Evolutionary conservation across 2,329 filamentous ascomycete species (phyloP).

Genomic region (Colletotrichum spinosum): DNA sequence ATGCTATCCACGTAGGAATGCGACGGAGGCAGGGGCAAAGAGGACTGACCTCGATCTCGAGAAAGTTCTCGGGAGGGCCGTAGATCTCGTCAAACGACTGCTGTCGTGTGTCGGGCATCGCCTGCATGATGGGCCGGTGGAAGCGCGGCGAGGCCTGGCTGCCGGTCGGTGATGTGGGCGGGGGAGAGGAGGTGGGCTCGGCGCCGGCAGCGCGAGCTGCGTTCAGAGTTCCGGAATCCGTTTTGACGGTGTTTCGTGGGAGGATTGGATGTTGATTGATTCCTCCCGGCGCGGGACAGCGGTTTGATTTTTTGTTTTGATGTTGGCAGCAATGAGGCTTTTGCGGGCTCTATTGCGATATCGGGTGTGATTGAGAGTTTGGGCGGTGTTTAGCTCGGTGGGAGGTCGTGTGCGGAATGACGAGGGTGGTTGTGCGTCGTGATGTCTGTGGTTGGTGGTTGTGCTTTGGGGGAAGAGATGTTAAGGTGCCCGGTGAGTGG

Average conservation of each 20-base stretch:
- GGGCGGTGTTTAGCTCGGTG: too few relatives aligned
- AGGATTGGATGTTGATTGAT: not conserved
- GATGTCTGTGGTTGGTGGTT: too few relatives aligned
- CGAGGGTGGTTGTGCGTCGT: too few relatives aligned
- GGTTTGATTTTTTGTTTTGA: not conserved
- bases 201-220: constrained; percentile 47
- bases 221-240: constrained; percentile 55
- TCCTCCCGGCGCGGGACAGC: not conserved
- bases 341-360: not conserved
- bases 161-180: constrained; percentile 38
- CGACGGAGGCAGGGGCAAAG: too few relatives aligned
- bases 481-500: too few relatives aligned
- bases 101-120: constrained; percentile 79
- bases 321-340: not conserved
- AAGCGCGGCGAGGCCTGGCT: constrained; percentile 48
- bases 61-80: constrained; percentile 96
- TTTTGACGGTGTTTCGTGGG: constrained; percentile 50
- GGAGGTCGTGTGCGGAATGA: too few relatives aligned
- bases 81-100: constrained; percentile 99
- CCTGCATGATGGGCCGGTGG: constrained; percentile 70
- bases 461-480: too few relatives aligned
- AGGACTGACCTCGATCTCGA: constrained; percentile 88
- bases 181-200: constrained; percentile 41
- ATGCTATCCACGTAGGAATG: too few relatives aligned
- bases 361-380: not conserved